Evolutionary conservation across 331 rosid genomes (phyloP).

Genomic region (Saraca asoca): DNA sequence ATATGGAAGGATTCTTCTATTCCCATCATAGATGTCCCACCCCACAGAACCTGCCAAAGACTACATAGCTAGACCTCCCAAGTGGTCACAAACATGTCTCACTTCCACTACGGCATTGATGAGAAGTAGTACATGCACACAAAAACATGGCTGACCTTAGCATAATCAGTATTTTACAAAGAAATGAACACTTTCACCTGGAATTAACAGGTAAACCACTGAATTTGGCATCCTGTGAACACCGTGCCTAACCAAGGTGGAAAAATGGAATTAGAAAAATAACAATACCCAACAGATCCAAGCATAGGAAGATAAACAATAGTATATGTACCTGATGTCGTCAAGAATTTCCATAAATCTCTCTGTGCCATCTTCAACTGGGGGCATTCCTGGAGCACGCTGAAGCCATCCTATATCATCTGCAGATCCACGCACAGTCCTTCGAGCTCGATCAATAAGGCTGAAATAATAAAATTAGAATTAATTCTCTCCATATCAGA

Average conservation of each 20-base stretch:
- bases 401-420: conserved; percentile 99
- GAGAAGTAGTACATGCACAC: background rate
- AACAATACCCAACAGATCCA: conserved; percentile 9
- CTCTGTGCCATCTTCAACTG: conserved; percentile 85
- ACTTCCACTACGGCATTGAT: conserved; percentile 4
- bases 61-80: no score
- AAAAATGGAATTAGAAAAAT: conserved; percentile 30
- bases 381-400: conserved; percentile 74
- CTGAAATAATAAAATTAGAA: conserved; percentile 50
- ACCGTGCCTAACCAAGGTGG: conserved; percentile 73
- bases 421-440: conserved; percentile 88
- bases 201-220: conserved; percentile 85
- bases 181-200: conserved; percentile 58
- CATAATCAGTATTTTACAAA: conserved; percentile 9
- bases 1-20: background rate
- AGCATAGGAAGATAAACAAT: conserved; percentile 23
- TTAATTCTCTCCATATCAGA: conserved; percentile 21
- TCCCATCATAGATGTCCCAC: conserved; percentile 2
- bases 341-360: conserved; percentile 80
- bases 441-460: conserved; percentile 81
- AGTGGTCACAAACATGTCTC: conserved; percentile 7
- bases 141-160: conserved; percentile 7
- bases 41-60: background rate
- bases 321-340: conserved; percentile 55
- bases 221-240: conserved; percentile 86